phyloP scores from a whole-genome alignment of 169 alveolate species.

The Eimeria necatrix region DNA sequence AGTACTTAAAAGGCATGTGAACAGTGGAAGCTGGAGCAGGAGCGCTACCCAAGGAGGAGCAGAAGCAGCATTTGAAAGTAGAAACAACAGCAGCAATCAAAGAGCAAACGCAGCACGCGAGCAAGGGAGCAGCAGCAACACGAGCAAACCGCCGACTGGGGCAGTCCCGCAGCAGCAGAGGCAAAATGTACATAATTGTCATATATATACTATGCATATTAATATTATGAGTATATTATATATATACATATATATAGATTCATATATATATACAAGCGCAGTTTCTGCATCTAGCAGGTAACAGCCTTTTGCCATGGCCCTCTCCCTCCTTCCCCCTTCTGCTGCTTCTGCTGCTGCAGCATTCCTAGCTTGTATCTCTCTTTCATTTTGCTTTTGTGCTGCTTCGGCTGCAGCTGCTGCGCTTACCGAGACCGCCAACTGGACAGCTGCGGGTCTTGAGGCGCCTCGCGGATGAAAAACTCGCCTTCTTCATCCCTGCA shows the following conservation, averaged over 20 bases:
- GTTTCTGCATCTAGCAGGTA: too few species aligned
- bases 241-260: too few species aligned
- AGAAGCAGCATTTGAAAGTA: neutral
- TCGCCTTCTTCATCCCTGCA: conserved; percentile 37
- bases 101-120: neutral
- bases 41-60: neutral
- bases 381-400: neutral
- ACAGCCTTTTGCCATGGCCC: neutral
- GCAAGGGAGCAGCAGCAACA: neutral
- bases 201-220: too few species aligned
- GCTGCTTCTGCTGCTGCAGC: neutral
- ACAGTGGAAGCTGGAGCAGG: too few species aligned
- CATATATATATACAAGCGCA: too few species aligned
- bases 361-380: neutral
- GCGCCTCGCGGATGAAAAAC: conserved; percentile 31
- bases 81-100: neutral
- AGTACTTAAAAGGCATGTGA: too few species aligned
- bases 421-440: conserved; percentile 48
- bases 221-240: too few species aligned
- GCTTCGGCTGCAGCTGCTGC: neutral
- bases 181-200: neutral
- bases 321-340: neutral
- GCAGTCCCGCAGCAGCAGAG: neutral
- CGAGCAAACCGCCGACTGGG: neutral
- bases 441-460: conserved; percentile 33